Percentiles rank a stretch among this genome's conserved stretches.
These are phyloP conservation scores for Trichoderma koningii DNA, from an alignment of 2,329 filamentous ascomycete species.

Conservation along the genomic window DNA sequence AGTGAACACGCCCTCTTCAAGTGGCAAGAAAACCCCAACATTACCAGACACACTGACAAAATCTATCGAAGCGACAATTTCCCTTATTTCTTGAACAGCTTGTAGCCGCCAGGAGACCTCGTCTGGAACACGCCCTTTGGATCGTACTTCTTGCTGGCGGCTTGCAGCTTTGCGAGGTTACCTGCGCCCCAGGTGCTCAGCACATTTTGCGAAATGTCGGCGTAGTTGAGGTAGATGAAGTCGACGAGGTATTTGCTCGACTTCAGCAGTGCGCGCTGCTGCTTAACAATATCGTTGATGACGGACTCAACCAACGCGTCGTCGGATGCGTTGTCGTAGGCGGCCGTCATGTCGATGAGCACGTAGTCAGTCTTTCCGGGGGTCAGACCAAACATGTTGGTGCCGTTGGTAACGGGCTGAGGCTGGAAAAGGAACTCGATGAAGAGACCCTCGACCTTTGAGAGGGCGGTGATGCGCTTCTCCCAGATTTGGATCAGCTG, in stretches of 20 bases:
- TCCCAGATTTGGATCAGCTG: slow-evolving; percentile 6
- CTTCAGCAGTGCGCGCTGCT: not conserved
- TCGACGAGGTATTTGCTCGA: not conserved
- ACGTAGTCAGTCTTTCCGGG: not conserved
- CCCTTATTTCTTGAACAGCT: slow-evolving; percentile 12
- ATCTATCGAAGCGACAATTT: not conserved
- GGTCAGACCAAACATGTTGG: slow-evolving; percentile 17
- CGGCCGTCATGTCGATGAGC: slow-evolving; percentile 13
- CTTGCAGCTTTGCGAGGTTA: slow-evolving; percentile 8
- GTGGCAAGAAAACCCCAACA: too few relatives aligned
- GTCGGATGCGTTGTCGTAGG: slow-evolving; percentile 6
- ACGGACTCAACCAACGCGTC: not conserved
- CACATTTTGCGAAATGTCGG: slow-evolving; percentile 12
- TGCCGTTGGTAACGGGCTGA: slow-evolving; percentile 8
- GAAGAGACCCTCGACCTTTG: slow-evolving; percentile 6
- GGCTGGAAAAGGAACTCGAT: slow-evolving; percentile 17
- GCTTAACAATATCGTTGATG: slow-evolving; percentile 4
- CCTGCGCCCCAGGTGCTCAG: slow-evolving; percentile 19
- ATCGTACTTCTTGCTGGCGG: slow-evolving; percentile 25
- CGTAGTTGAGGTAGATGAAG: slow-evolving; percentile 27
- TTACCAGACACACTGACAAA: not conserved
- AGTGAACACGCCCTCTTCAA: too few relatives aligned
- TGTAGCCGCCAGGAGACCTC: slow-evolving; percentile 9
- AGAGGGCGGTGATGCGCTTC: not conserved
- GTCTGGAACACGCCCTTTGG: slow-evolving; percentile 25